Percentiles rank a stretch among this genome's conserved stretches.
Evolutionary conservation across 148 eudicot species (phyloP).

Genomic region (Persicaria tinctoria): DNA sequence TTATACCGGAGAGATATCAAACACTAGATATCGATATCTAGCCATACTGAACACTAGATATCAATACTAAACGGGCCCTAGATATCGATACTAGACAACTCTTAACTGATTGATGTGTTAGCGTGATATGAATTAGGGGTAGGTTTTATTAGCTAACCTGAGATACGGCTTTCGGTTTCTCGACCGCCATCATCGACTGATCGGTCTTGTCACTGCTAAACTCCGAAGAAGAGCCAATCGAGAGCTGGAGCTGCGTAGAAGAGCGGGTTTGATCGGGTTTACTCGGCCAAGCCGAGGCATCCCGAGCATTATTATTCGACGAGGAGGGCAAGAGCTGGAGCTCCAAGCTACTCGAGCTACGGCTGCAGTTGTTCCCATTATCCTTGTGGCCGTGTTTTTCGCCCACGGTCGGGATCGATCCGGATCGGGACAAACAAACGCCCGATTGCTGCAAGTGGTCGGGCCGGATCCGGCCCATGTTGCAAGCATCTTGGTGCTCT

Average conservation of each 20-base stretch:
- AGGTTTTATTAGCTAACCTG: not conserved
- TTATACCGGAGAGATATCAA: too few species aligned
- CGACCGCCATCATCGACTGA: not conserved
- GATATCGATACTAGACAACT: too few species aligned
- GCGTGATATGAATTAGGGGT: not conserved
- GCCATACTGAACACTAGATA: too few species aligned
- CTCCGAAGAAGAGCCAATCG: slow-evolving; percentile 52
- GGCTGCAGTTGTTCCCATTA: slow-evolving; percentile 16
- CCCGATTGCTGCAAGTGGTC: slow-evolving; percentile 15
- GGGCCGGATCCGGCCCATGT: slow-evolving; percentile 46
- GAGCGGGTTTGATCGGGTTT: slow-evolving; percentile 12
- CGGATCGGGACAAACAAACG: slow-evolving; percentile 9
- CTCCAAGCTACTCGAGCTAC: slow-evolving; percentile 36
- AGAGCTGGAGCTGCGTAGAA: slow-evolving; percentile 57
- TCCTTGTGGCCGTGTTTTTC: not conserved
- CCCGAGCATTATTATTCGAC: not conserved
- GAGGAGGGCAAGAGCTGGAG: slow-evolving; percentile 34
- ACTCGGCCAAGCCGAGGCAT: not conserved
- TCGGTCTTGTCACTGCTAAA: slow-evolving; percentile 8
- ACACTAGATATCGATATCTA: too few species aligned
- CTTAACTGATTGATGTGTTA: too few species aligned
- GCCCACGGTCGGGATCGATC: slow-evolving; percentile 1
- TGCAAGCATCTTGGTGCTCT: slow-evolving; percentile 93
- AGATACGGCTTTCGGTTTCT: slow-evolving; percentile 1
- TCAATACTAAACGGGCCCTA: too few species aligned